Conservation (phyloP, 768 basidiomycete species). For the Coprinellus aureogranulatus region DNA sequence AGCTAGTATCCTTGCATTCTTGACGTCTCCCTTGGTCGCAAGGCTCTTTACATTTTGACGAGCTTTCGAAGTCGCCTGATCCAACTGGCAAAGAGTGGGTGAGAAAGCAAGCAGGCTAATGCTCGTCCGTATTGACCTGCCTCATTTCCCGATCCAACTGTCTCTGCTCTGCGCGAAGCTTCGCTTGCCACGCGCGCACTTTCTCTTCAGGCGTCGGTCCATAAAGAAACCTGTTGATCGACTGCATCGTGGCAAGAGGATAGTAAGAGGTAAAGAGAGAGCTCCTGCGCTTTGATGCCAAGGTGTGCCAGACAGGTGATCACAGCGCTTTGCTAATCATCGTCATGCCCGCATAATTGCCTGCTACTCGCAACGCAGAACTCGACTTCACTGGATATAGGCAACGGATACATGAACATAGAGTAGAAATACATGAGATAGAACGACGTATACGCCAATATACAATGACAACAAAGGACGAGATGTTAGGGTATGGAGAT, state of each 20-base stretch:
- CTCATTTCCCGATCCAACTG: constrained; percentile 90
- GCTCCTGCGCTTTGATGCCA: too few relatives aligned
- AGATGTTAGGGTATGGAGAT: background rate
- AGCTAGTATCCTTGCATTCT: constrained; percentile 89
- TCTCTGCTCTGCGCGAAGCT: constrained; percentile 78
- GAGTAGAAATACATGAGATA: constrained; percentile 6
- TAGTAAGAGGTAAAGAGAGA: background rate
- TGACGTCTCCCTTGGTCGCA: constrained; percentile 86
- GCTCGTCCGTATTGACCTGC: constrained; percentile 62
- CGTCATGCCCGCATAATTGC: too few relatives aligned
- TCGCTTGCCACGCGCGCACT: constrained; percentile 87
- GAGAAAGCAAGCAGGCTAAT: constrained; percentile 15
- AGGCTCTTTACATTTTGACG: constrained; percentile 82
- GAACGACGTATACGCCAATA: constrained; percentile 1
- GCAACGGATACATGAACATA: too few relatives aligned
- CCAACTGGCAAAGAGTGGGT: constrained; percentile 54
- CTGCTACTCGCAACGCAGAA: too few relatives aligned
- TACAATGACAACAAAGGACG: constrained; percentile 1
- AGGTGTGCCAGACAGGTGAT: too few relatives aligned
- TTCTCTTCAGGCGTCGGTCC: constrained; percentile 95
- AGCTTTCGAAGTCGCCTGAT: constrained; percentile 77
- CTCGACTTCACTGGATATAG: too few relatives aligned
- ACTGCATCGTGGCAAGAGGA: constrained; percentile 54
- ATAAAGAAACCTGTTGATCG: constrained; percentile 91
- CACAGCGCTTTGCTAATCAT: too few relatives aligned